Percentiles rank a stretch among this genome's conserved stretches.
Conservation (phyloP, 345 rosid species). For the Acer negundo region DNA sequence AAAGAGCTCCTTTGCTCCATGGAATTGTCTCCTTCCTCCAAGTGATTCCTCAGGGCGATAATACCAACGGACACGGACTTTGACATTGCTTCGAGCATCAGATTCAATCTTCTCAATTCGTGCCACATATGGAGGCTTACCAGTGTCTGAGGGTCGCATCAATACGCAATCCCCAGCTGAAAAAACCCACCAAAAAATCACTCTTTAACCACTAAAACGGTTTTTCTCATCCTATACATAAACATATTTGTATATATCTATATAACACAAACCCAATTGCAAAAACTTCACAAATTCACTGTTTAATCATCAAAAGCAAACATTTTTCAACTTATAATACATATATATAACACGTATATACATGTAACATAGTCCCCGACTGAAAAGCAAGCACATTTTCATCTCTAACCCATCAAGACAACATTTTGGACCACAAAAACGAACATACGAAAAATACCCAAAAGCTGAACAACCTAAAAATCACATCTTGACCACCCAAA, state of each 20-base stretch:
- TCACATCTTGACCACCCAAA: conserved; percentile 1
- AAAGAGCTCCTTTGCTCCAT: conserved; percentile 89
- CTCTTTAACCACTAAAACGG: conserved; percentile 8
- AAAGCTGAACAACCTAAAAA: background rate
- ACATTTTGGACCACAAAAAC: background rate
- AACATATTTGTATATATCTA: background rate
- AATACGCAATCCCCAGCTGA: conserved; percentile 82
- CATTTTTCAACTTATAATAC: background rate
- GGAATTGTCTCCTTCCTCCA: conserved; percentile 88
- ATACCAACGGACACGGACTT: conserved; percentile 83
- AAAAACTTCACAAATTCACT: background rate
- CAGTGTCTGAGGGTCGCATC: conserved; percentile 78
- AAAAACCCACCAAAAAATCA: conserved; percentile 18
- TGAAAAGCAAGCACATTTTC: background rate
- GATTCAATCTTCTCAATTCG: conserved; percentile 79
- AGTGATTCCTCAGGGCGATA: conserved; percentile 85
- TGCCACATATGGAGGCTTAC: conserved; percentile 80
- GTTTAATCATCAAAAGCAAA: background rate
- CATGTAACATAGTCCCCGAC: background rate
- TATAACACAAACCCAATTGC: conserved; percentile 14
- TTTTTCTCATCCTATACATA: background rate
- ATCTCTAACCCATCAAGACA: background rate
- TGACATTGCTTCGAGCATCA: conserved; percentile 61
- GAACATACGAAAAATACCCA: conserved; percentile 2
- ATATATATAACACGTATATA: background rate